These are phyloP conservation scores for Lotus japonicus DNA, from an alignment of 306 rosid species.

Conservation along the genomic window DNA sequence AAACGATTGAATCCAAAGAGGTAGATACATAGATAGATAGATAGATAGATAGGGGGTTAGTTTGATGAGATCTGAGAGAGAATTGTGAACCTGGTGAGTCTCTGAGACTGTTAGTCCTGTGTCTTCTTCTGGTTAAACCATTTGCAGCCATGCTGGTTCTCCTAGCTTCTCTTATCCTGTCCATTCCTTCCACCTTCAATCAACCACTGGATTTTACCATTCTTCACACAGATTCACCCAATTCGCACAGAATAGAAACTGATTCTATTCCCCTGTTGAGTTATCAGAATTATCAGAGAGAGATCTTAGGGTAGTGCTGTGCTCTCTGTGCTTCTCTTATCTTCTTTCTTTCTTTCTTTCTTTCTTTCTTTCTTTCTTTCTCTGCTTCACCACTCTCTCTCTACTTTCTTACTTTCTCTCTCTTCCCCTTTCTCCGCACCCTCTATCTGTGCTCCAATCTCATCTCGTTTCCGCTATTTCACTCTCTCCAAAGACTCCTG, in stretches of 20 bases:
- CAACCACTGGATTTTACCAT: neutral
- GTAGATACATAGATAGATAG: too few species aligned
- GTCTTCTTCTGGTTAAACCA: slow-evolving; percentile 73
- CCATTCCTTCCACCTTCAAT: slow-evolving; percentile 50
- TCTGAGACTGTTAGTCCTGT: slow-evolving; percentile 64
- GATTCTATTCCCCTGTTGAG: slow-evolving; percentile 12
- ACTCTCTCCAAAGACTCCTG: slow-evolving; percentile 51
- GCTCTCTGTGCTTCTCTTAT: slow-evolving; percentile 1
- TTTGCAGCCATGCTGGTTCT: slow-evolving; percentile 68
- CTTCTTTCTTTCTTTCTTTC: slow-evolving; percentile 6
- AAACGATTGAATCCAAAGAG: slow-evolving; percentile 13
- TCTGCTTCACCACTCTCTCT: slow-evolving; percentile 24
- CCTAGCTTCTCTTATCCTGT: slow-evolving; percentile 77
- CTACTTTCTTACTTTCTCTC: neutral
- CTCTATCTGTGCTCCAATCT: slow-evolving; percentile 52
- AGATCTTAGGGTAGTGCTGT: slow-evolving; percentile 28
- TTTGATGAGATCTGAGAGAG: slow-evolving; percentile 52
- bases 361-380: neutral
- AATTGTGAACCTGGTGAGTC: slow-evolving; percentile 80
- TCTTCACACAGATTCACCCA: too few species aligned
- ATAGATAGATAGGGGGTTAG: neutral
- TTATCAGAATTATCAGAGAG: slow-evolving; percentile 5
- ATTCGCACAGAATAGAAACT: neutral
- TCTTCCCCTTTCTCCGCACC: slow-evolving; percentile 23
- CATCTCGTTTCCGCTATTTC: slow-evolving; percentile 70